phyloP scores from a whole-genome alignment of 2,329 filamentous ascomycete genomes.

The Neofusicoccum umdonicola region DNA sequence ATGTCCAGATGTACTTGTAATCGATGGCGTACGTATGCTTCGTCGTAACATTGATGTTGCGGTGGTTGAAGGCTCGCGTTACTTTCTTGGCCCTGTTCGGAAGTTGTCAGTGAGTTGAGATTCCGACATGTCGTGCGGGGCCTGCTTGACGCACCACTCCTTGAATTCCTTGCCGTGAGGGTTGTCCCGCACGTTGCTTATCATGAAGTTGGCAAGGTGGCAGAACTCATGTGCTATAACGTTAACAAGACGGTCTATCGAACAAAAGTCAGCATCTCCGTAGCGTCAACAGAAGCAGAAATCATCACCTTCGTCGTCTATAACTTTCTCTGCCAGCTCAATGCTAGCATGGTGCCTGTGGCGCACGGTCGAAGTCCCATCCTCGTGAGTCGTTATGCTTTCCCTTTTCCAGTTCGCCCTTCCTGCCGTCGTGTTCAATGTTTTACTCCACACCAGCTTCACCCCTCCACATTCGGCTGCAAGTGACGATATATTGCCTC shows the following conservation, averaged over 20 bases:
- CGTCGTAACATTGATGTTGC: conserved; percentile 76
- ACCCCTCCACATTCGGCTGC: conserved; percentile 67
- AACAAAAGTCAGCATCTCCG: not conserved
- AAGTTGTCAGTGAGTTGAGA: not conserved
- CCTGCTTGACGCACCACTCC: conserved; percentile 50
- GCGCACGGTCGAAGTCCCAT: conserved; percentile 24
- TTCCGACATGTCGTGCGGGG: too few relatives aligned
- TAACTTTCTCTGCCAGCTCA: conserved; percentile 85
- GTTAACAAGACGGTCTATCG: conserved; percentile 70
- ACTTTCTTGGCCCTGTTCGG: conserved; percentile 42
- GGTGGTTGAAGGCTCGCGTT: conserved; percentile 58
- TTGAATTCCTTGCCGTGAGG: conserved; percentile 87
- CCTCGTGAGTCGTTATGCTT: conserved; percentile 35
- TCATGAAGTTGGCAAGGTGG: conserved; percentile 88
- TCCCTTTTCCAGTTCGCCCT: conserved; percentile 52
- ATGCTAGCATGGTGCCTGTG: conserved; percentile 68
- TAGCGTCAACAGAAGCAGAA: not conserved
- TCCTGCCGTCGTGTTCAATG: conserved; percentile 76
- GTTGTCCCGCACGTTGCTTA: conserved; percentile 69
- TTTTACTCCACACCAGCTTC: conserved; percentile 70
- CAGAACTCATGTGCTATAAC: conserved; percentile 97
- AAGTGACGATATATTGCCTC: conserved; percentile 58
- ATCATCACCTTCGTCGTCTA: conserved; percentile 57
- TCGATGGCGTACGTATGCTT: conserved; percentile 88
- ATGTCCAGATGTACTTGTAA: conserved; percentile 81